Conservation (phyloP, 139 green algal species). For the Micractinium sp. region DNA sequence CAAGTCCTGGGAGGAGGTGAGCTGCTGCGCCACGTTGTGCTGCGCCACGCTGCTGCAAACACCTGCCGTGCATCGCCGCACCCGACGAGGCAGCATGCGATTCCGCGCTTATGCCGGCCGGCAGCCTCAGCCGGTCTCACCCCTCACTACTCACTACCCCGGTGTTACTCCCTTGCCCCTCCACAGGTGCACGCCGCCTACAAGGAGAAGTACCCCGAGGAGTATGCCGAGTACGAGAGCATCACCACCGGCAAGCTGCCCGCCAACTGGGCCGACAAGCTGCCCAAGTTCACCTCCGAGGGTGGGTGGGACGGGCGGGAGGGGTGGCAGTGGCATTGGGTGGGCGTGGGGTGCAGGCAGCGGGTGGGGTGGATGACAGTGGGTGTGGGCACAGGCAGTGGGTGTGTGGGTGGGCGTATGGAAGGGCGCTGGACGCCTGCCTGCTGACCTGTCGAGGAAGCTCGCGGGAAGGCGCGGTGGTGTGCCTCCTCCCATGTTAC, state of each 20-base stretch:
- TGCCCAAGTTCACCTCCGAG: slow-evolving; percentile 89
- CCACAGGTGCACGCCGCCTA: slow-evolving; percentile 57
- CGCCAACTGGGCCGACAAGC: slow-evolving; percentile 81
- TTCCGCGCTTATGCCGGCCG: too few relatives aligned
- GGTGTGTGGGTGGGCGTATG: background rate
- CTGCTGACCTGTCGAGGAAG: background rate
- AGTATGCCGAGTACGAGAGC: slow-evolving; percentile 83
- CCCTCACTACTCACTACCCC: too few relatives aligned
- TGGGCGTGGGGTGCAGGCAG: background rate
- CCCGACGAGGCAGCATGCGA: background rate
- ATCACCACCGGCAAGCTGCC: slow-evolving; percentile 88
- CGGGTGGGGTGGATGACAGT: too few relatives aligned
- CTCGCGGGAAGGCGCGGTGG: too few relatives aligned
- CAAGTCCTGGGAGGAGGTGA: slow-evolving; percentile 80
- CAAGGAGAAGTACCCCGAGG: slow-evolving; percentile 81
- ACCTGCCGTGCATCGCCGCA: background rate
- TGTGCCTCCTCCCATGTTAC: too few relatives aligned
- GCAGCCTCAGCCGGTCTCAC: too few relatives aligned
- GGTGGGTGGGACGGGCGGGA: background rate
- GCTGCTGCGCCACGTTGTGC: background rate
- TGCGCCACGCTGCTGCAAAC: too few relatives aligned
- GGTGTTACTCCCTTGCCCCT: background rate
- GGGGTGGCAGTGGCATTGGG: too few relatives aligned
- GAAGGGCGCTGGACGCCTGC: background rate
- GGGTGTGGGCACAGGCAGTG: background rate